Evolutionary conservation across 192 early-diverging fungal genomes (phyloP).

Genomic region (Backusella mclennaniae): DNA sequence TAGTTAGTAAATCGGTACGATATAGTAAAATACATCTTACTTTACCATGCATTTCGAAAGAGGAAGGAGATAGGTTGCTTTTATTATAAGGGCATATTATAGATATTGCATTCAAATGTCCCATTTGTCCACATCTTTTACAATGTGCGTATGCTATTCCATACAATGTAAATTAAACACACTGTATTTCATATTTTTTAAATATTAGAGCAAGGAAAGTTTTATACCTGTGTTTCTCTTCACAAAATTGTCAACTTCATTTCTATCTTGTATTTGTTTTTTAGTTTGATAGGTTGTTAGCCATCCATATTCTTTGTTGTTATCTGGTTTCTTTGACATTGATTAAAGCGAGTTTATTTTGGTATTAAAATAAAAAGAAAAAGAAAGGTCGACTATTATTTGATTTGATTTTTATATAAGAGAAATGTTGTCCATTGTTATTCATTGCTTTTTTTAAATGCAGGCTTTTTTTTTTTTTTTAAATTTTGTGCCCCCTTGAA

Average conservation of each 20-base stretch:
- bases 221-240: not conserved
- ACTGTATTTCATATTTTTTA: too few species aligned
- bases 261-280: not conserved
- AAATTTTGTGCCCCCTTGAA: not conserved
- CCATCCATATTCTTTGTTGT: not conserved
- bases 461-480: not conserved
- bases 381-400: not conserved
- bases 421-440: not conserved
- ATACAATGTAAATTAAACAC: not conserved
- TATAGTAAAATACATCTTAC: not conserved
- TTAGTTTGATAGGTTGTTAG: not conserved
- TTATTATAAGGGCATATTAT: not conserved
- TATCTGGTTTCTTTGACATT: not conserved
- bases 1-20: not conserved
- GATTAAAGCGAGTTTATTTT: not conserved
- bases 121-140: not conserved
- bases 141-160: not conserved
- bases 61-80: not conserved
- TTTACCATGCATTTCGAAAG: not conserved
- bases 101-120: not conserved
- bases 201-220: not conserved
- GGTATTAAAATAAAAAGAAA: not conserved
- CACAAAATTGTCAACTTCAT: not conserved
- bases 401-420: not conserved
- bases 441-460: not conserved